These are phyloP conservation scores for Tephrocybe sp. DNA, from an alignment of 768 basidiomycete genomes.

Conservation along the genomic window DNA sequence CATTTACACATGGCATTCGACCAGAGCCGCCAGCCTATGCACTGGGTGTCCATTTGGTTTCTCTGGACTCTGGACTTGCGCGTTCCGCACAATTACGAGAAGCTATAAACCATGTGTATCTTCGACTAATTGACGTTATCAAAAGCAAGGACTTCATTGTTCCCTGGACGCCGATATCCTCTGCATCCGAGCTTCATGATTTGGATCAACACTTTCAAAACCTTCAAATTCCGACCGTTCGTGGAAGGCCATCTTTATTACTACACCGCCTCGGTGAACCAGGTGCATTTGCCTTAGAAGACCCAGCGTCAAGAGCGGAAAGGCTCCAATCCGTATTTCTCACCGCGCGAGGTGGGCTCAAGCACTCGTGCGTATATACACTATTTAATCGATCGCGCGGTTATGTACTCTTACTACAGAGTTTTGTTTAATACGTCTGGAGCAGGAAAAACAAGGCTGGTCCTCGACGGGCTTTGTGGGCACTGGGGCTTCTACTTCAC, in stretches of 20 bases:
- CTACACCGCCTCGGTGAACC: not conserved
- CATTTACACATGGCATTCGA: too few relatives aligned
- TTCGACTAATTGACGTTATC: not conserved
- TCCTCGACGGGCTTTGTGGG: not conserved
- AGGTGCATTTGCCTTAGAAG: not conserved
- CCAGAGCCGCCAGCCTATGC: too few relatives aligned
- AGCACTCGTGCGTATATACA: not conserved
- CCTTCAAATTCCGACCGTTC: not conserved
- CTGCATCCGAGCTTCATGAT: not conserved
- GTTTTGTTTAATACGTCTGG: not conserved
- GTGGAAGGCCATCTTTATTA: not conserved
- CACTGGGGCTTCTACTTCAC: constrained; percentile 2
- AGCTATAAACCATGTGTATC: not conserved
- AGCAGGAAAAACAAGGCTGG: not conserved
- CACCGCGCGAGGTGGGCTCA: not conserved
- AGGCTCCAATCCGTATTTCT: not conserved
- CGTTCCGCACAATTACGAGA: not conserved
- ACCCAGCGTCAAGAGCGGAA: not conserved
- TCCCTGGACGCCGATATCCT: not conserved
- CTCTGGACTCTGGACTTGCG: not conserved
- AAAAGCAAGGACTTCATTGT: not conserved
- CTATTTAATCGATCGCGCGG: too few relatives aligned
- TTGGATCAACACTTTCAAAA: not conserved
- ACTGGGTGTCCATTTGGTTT: too few relatives aligned
- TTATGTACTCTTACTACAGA: not conserved